Percentiles rank a stretch among this genome's conserved stretches.
These are phyloP conservation scores for Spergularia marina DNA, from an alignment of 148 eudicot species.

Conservation along the genomic window DNA sequence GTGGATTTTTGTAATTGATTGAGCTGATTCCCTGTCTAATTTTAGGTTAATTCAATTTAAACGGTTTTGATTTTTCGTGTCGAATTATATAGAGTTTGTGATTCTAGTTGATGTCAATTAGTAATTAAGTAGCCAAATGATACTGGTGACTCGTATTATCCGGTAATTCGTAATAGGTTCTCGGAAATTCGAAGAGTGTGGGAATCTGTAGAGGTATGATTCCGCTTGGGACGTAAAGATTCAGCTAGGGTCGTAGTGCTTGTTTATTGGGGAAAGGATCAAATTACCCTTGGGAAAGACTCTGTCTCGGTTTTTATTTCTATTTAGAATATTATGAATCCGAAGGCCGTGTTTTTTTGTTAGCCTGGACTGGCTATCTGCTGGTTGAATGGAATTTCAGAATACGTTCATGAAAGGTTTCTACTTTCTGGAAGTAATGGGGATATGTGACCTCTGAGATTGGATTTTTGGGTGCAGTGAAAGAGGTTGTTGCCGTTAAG, in stretches of 20 bases:
- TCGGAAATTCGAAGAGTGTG: neutral
- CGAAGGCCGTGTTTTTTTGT: too few species aligned
- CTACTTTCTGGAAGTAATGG: too few species aligned
- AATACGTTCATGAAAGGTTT: too few species aligned
- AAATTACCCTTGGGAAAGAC: too few species aligned
- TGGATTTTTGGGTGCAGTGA: too few species aligned
- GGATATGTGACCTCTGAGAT: too few species aligned
- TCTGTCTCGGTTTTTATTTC: too few species aligned
- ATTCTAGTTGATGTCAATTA: neutral
- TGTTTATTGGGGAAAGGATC: neutral
- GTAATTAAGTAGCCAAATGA: neutral
- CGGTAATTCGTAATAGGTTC: neutral
- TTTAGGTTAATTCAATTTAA: neutral
- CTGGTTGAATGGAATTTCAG: too few species aligned
- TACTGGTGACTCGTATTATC: neutral
- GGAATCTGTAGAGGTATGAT: neutral
- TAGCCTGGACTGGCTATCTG: too few species aligned
- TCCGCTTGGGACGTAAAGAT: neutral
- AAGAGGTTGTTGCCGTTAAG: too few species aligned
- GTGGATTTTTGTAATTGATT: neutral
- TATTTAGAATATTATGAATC: too few species aligned
- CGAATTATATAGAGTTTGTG: neutral
- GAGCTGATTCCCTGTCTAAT: neutral
- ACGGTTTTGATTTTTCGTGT: neutral
- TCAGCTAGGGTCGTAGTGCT: too few species aligned